Conservation (phyloP, 495 filamentous ascomycete species). For the Niebla homalea region DNA sequence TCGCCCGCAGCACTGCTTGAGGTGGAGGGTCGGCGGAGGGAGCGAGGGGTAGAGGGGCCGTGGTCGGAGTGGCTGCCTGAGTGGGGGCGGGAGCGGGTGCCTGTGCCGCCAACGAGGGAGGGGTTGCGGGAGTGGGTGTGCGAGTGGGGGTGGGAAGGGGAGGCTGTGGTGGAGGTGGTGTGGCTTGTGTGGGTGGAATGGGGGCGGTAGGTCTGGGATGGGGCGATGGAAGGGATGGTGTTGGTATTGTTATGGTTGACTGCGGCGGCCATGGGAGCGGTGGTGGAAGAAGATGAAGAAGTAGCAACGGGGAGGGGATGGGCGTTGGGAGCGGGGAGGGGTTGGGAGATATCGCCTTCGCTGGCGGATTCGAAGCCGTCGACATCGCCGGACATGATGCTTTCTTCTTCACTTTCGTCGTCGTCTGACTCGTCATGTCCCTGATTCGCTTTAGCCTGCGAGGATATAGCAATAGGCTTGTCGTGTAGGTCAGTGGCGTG, state of each 20-base stretch:
- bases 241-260: slow-evolving; percentile 1
- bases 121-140: slow-evolving; percentile 11
- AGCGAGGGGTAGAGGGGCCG: slow-evolving; percentile 25
- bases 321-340: slow-evolving; percentile 6
- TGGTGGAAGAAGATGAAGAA: neutral
- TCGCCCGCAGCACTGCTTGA: slow-evolving; percentile 14
- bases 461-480: neutral
- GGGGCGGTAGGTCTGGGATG: neutral
- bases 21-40: slow-evolving; percentile 45
- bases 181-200: slow-evolving; percentile 1
- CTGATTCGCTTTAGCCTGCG: neutral
- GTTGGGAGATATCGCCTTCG: slow-evolving; percentile 12
- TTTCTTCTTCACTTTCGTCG: slow-evolving; percentile 39
- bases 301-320: neutral
- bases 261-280: neutral
- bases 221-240: neutral
- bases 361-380: slow-evolving; percentile 16
- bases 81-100: slow-evolving; percentile 11
- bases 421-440: slow-evolving; percentile 20
- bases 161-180: neutral
- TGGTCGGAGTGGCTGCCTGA: slow-evolving; percentile 7
- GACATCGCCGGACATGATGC: slow-evolving; percentile 18
- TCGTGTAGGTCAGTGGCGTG: slow-evolving; percentile 20
- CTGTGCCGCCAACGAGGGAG: neutral
- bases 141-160: slow-evolving; percentile 1